Base-by-base conservation (phyloP, 1,284 basidiomycete genomes). In the Fistulina hepatica region DNA sequence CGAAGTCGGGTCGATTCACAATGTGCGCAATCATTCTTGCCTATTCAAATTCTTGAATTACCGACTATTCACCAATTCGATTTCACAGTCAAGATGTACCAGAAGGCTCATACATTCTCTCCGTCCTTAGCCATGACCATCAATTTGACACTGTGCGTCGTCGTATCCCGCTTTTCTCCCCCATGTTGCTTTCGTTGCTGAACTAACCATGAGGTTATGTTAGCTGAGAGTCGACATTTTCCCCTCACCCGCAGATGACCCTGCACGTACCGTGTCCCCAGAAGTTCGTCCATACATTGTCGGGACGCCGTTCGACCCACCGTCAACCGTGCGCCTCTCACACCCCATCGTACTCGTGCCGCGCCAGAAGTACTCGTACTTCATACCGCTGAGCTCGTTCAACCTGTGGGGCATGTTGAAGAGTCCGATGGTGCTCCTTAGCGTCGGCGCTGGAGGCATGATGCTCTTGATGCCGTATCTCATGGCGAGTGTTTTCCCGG, bases 361-460 rank as follows among this genome's bases (percentile, higher is more conserved):
- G 2, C 62, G 69, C 62, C 9, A 61, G 34, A 72, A 65, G 51
- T 66, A 76, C 50, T 61, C 56, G 39, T 86, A 81, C 53, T 90
- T 81, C 54, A 68, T 76, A 37, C 75, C 80, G 16, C 67, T 58
- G 12, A 69, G 83, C 52, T 71, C 73, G 13, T 84, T 90, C 65
- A 82, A 86, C 56, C 48, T 89, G 19, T 41, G 85, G 38, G 75
- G 66, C 33, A 83, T 91, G 81, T 64, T 92, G 51, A 77, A 81
- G 50, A 89, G 74, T 53, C 88, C 88, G 2, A 90, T 92, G 88
- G 81, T 88, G 61, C 61, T 92, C 42, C 73, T 91, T 62, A 84
- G 88, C 80, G 62, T 80, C 13, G 64, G 72, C 47, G 78, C 68
- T 30, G 85, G 69, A 21, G 15, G 15, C 28, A 60, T 63, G 22